Base-by-base conservation (phyloP, 768 basidiomycete species). In the Pisolithus sp. region DNA sequence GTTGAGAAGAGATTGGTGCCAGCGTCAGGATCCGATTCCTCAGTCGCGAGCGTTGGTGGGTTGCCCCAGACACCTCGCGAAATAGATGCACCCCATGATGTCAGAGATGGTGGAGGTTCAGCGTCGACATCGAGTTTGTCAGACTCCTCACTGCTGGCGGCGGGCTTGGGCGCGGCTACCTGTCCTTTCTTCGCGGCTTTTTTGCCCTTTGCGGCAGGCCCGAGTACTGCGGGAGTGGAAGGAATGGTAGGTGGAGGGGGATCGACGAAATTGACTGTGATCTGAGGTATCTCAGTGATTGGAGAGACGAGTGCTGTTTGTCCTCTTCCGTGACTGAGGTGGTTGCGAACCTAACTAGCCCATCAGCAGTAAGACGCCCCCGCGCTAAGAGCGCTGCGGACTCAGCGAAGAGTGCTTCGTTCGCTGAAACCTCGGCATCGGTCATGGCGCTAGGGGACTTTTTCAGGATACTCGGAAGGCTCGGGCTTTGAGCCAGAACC, bases 381-480 rank as follows among this genome's bases (percentile, higher is more conserved):
- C 55, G 62, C 17, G 50, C 18, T 2, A 51, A 21, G 30, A 62
- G 37, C 4, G 64, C 56, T 2, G 59, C 57, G 45, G 59, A 59
- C 31, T 54, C 59, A 9, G 67, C 47, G 21, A 65, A 66, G 0
- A 66, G 7, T 0, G 59, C 48, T 49, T 65, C 64, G 54, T 65
- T 65, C 41, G 50, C 54, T 10, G 57, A 59, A 10, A 46, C 59
- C 31, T 67, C 61, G 21, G 46, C 56, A 47, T 67, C 61, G 43
- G 65, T 62, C 37, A 65, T 51, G 9, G 23, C 52, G 10, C 65
- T 68, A 42, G 12, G 56, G 37, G 65, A 68, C 43, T 59, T 68
- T 48, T 57, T 58, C 8, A 67, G 41, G 10, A 59, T 34, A 1
- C 53, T 46, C 20, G 65, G 59, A n/a, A 20, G 50, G 51, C 17